A percentile compares a stretch with the other conserved stretches of the same genome.
These are phyloP conservation scores for Xylaria sp. DNA, from an alignment of 2,329 filamentous ascomycete species.

Conservation along the genomic window DNA sequence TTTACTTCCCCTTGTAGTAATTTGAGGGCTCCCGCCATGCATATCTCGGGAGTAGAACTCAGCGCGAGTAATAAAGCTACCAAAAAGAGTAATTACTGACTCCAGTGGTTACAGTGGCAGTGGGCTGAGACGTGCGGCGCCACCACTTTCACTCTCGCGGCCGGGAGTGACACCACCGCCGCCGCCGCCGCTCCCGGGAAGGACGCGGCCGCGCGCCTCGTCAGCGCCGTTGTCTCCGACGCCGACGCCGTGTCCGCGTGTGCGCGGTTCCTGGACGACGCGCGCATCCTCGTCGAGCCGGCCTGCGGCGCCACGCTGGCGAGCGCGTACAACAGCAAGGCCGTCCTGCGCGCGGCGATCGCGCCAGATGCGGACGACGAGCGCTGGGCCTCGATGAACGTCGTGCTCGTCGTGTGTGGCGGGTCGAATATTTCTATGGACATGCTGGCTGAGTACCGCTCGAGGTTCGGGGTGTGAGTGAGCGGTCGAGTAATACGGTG, in stretches of 20 bases:
- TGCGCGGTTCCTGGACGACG: slow-evolving; percentile 79
- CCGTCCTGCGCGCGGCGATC: slow-evolving; percentile 63
- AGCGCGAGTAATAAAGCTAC: too few species aligned
- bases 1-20: too few species aligned
- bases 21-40: too few species aligned
- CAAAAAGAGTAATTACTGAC: too few species aligned
- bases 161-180: neutral
- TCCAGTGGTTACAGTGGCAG: too few species aligned
- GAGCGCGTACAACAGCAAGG: slow-evolving; percentile 63
- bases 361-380: slow-evolving; percentile 58
- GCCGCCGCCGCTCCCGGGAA: neutral
- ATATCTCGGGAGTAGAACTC: too few species aligned
- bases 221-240: slow-evolving; percentile 70
- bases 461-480: slow-evolving; percentile 48
- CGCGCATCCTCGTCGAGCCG: slow-evolving; percentile 79
- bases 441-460: slow-evolving; percentile 63
- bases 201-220: too few species aligned
- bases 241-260: slow-evolving; percentile 81
- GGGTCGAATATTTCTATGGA: slow-evolving; percentile 70
- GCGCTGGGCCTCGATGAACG: slow-evolving; percentile 68
- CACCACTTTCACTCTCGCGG: neutral
- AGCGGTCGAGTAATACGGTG: too few species aligned
- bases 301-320: slow-evolving; percentile 84
- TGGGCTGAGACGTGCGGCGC: slow-evolving; percentile 54
- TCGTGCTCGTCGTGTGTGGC: slow-evolving; percentile 87